Conservation (phyloP, 495 filamentous ascomycete genomes). For the Xanthoparmelia taractica region DNA sequence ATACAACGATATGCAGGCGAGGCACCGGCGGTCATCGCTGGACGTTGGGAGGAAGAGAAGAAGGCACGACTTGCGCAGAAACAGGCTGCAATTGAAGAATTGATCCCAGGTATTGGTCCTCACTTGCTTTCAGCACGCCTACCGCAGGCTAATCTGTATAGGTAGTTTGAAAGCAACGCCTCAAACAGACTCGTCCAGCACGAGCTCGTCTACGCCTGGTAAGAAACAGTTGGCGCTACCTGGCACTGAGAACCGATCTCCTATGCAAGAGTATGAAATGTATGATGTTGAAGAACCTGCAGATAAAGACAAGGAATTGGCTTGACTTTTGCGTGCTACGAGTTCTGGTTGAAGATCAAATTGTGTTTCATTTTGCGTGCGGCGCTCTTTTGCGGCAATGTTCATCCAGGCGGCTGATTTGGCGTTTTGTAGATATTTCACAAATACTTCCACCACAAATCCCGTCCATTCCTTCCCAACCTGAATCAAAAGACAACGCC, state of each 20-base stretch:
- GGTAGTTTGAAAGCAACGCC: constrained; percentile 22
- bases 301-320: constrained; percentile 25
- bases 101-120: constrained; percentile 18
- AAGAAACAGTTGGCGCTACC: constrained; percentile 24
- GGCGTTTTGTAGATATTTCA: constrained; percentile 27
- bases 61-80: constrained; percentile 42
- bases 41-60: constrained; percentile 58
- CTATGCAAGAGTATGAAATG: constrained; percentile 15
- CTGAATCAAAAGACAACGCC: constrained; percentile 18
- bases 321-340: background rate
- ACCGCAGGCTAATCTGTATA: constrained; percentile 10
- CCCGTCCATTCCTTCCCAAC: constrained; percentile 5
- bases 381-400: background rate
- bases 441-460: constrained; percentile 22
- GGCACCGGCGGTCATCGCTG: constrained; percentile 48
- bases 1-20: constrained; percentile 60
- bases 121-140: background rate
- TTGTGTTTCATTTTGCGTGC: background rate
- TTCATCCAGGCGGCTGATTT: constrained; percentile 23
- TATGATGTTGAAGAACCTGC: constrained; percentile 32
- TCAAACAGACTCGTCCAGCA: constrained; percentile 22
- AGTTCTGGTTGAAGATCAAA: background rate
- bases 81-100: constrained; percentile 29
- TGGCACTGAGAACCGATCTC: constrained; percentile 15
- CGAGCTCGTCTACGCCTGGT: constrained; percentile 22